These are phyloP conservation scores for Filobasidium uniguttulatum DNA, from an alignment of 1,284 basidiomycete species.

Conservation along the genomic window DNA sequence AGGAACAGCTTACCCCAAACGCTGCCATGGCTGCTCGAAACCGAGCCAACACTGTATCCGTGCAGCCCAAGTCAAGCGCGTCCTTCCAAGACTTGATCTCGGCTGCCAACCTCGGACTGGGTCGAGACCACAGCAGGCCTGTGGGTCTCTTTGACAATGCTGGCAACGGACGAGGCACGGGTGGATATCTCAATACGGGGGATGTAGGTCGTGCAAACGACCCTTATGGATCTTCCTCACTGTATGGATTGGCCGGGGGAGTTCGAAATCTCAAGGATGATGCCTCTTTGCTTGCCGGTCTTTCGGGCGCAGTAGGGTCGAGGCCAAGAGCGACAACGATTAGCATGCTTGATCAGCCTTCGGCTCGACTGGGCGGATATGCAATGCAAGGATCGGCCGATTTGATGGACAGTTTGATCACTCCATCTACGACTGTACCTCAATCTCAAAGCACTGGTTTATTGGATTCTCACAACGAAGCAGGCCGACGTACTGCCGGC, in stretches of 20 bases:
- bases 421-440: slow-evolving; percentile 39
- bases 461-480: neutral
- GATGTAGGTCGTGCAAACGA: slow-evolving; percentile 14
- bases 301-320: slow-evolving; percentile 33
- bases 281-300: slow-evolving; percentile 31
- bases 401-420: slow-evolving; percentile 39
- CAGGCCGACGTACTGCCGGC: neutral
- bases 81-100: slow-evolving; percentile 40
- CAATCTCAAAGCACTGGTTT: neutral
- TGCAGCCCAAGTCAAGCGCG: slow-evolving; percentile 52
- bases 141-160: slow-evolving; percentile 9
- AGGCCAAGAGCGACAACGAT: slow-evolving; percentile 76
- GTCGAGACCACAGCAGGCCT: slow-evolving; percentile 6
- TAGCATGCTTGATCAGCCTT: slow-evolving; percentile 54
- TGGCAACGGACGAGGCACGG: neutral
- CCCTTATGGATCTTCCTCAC: slow-evolving; percentile 32
- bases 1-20: slow-evolving; percentile 40
- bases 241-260: neutral
- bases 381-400: slow-evolving; percentile 11
- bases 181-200: neutral
- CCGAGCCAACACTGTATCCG: slow-evolving; percentile 81
- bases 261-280: slow-evolving; percentile 32
- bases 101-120: slow-evolving; percentile 10
- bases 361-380: slow-evolving; percentile 10
- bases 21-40: slow-evolving; percentile 40